Conservation (phyloP, 2,329 filamentous ascomycete species). For the Penicillium griseofulvum region DNA sequence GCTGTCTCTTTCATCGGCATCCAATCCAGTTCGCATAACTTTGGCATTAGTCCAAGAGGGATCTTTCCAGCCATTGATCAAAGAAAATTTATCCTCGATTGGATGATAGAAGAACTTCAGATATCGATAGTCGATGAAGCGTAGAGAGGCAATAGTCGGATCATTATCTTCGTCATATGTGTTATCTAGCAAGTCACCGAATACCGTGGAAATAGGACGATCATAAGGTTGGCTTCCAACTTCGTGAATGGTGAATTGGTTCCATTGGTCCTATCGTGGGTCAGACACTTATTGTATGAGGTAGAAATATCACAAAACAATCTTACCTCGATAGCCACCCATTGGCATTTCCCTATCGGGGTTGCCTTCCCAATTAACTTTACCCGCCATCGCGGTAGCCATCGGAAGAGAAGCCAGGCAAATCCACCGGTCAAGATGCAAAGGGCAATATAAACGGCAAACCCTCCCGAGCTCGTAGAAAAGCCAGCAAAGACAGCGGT, state of each 20-base stretch:
- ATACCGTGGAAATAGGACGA: conserved; percentile 62
- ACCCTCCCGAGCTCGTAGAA: conserved; percentile 69
- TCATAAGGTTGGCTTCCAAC: conserved; percentile 61
- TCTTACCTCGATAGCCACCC: conserved; percentile 83
- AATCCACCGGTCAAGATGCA: conserved; percentile 73
- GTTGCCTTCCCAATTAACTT: conserved; percentile 67
- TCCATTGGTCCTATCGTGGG: conserved; percentile 77
- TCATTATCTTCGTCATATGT: conserved; percentile 66
- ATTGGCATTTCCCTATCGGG: conserved; percentile 72
- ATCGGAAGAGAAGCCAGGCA: conserved; percentile 80
- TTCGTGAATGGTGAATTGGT: conserved; percentile 76
- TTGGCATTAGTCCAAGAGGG: conserved; percentile 79
- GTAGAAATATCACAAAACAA: neutral
- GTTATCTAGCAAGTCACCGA: conserved; percentile 53
- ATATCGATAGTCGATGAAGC: conserved; percentile 87
- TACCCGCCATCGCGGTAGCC: conserved; percentile 86
- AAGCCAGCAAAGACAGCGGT: conserved; percentile 94
- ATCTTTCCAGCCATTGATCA: conserved; percentile 91
- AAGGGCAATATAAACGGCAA: conserved; percentile 64
- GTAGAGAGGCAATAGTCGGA: conserved; percentile 71
- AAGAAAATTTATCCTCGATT: conserved; percentile 79
- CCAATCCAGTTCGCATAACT: conserved; percentile 72
- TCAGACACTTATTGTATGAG: conserved; percentile 22
- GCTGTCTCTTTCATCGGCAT: conserved; percentile 80
- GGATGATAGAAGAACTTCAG: conserved; percentile 91